phyloP scores from a whole-genome alignment of 2,329 filamentous ascomycete species.

The Penicillium sp. region DNA sequence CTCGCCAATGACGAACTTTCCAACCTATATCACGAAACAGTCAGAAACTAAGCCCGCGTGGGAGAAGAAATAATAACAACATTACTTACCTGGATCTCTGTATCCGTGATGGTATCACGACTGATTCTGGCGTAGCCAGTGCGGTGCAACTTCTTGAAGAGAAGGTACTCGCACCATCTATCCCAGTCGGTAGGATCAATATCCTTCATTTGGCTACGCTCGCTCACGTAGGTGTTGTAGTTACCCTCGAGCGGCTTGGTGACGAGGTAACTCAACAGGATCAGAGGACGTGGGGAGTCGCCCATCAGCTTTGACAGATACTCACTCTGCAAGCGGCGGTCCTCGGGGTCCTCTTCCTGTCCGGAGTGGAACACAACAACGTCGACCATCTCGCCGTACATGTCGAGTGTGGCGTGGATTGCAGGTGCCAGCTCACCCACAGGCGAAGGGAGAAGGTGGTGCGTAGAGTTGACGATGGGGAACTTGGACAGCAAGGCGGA shows the following conservation, averaged over 20 bases:
- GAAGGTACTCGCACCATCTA: conserved; percentile 97
- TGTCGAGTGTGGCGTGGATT: conserved; percentile 93
- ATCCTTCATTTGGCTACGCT: conserved; percentile 87
- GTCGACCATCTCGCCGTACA: conserved; percentile 85
- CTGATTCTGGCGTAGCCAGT: conserved; percentile 88
- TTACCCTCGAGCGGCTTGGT: conserved; percentile 88
- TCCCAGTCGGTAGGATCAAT: conserved; percentile 94
- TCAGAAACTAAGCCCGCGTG: conserved; percentile 10
- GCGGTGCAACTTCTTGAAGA: conserved; percentile 84
- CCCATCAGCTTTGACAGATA: conserved; percentile 91
- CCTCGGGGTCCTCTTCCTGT: conserved; percentile 93
- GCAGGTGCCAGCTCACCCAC: conserved; percentile 93
- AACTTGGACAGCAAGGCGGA: conserved; percentile 92
- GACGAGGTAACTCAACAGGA: conserved; percentile 89
- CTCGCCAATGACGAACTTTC: conserved; percentile 85
- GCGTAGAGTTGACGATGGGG: conserved; percentile 93
- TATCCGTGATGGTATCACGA: conserved; percentile 90
- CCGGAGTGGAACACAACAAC: conserved; percentile 98
- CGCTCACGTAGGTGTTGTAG: conserved; percentile 88
- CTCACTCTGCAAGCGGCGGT: conserved; percentile 79
- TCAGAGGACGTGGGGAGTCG: conserved; percentile 71
- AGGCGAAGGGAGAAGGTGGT: conserved; percentile 89
- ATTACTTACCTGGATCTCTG: conserved; percentile 75
- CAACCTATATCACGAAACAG: conserved; percentile 55
- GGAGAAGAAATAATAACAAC: neutral